phyloP scores from a whole-genome alignment of 148 eudicot genomes.

The Rheum nobile region DNA sequence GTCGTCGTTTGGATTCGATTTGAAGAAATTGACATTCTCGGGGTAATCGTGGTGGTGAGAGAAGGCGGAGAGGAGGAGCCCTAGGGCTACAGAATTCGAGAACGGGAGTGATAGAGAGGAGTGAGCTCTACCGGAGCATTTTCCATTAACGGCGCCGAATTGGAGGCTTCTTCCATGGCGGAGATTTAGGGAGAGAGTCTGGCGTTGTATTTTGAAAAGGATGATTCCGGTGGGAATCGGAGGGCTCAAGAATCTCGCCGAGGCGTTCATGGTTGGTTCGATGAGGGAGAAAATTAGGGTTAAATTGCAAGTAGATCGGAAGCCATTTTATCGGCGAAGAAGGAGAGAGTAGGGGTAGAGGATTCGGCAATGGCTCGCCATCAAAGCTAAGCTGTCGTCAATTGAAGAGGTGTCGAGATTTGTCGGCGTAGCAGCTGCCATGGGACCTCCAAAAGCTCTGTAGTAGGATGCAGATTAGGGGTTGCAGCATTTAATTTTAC shows the following conservation, averaged over 20 bases:
- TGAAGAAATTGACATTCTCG: slow-evolving; percentile 1
- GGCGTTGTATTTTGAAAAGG: not conserved
- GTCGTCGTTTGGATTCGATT: slow-evolving; percentile 2
- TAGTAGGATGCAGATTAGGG: not conserved
- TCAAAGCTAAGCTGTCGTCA: not conserved
- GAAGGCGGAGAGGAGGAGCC: slow-evolving; percentile 1
- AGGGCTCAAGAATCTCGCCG: not conserved
- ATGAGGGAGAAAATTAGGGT: not conserved
- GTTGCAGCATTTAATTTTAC: not conserved
- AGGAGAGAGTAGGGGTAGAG: not conserved
- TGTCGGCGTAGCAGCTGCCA: not conserved
- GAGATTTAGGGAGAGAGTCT: not conserved
- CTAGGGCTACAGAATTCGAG: not conserved
- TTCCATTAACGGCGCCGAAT: not conserved
- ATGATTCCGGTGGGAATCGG: not conserved
- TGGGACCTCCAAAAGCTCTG: not conserved
- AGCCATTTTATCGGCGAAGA: not conserved
- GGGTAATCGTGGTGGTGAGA: not conserved
- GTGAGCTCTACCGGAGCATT: not conserved
- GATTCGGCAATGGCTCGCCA: not conserved
- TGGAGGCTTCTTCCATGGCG: slow-evolving; percentile 4
- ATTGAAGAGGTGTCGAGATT: not conserved
- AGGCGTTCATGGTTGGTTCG: not conserved
- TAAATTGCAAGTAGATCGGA: not conserved
- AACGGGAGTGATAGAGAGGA: not conserved